Evolutionary conservation across 768 basidiomycete species (phyloP), one percentile per base, ranked within the genome.

Genomic region (Imleria badia): DNA sequence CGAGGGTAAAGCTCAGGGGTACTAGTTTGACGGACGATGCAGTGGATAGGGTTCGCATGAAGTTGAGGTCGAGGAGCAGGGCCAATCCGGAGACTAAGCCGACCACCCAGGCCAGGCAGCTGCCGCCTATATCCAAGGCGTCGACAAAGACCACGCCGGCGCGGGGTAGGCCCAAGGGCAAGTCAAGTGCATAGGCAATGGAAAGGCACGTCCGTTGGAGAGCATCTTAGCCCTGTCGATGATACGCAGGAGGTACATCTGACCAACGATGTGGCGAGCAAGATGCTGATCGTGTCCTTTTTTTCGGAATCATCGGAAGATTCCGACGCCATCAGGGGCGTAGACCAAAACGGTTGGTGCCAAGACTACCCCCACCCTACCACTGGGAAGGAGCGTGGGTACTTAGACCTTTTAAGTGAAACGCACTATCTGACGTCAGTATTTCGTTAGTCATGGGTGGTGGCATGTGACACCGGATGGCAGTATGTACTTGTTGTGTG

Each of bases 91-190:
- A 54, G 39, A 33, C 29, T 8, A n/a, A n/a, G n/a, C 22, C 51
- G 5, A 43, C 44, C 11, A 34, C 35, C 26, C 48, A 41, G 3
- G 17, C 40, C 22, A 69, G 69, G 43, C 55, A 52, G 29, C 46
- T 55, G 17, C 41, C 45, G 6, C 42, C 64, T 3, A 60, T 41
- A 47, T 42, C 54, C 47, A 63, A 52, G 40, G 12, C 56, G 5
- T 22, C 59, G 33, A 44, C 53, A 38, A 59, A 30, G 33, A 48
- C n/a, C n/a, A 66, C 56, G 39, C 51, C 51, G 6, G 34, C 55
- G 3, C 61, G 68, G 6, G 60, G 67, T 39, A 58, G 65, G 26
- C 66, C 60, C 20, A 63, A 44, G 45, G 59, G 58, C 4, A 65
- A 54, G 30, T 5, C 57, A 13, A 52, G 35, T 20, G 13, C 20